These are phyloP conservation scores for Mucor plumbeus DNA, from an alignment of 371 early-diverging fungal genomes.

Conservation along the genomic window DNA sequence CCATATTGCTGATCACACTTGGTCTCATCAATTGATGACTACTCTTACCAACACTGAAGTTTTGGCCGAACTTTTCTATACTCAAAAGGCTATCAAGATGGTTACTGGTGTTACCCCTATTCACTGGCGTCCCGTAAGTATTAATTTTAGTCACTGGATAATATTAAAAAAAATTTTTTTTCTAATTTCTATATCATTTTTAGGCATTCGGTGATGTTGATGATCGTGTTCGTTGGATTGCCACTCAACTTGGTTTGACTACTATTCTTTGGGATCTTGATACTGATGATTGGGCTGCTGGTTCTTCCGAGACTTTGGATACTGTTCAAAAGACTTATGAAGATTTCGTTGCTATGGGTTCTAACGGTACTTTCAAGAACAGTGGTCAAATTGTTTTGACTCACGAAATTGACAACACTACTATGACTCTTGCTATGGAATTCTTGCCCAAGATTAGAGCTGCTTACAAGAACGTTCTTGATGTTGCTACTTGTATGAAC, in stretches of 20 bases:
- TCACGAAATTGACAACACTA: slow-evolving; percentile 61
- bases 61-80: slow-evolving; percentile 76
- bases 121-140: slow-evolving; percentile 56
- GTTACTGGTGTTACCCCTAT: slow-evolving; percentile 56
- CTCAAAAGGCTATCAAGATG: slow-evolving; percentile 66
- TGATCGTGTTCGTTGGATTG: slow-evolving; percentile 69
- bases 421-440: slow-evolving; percentile 53
- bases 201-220: slow-evolving; percentile 68
- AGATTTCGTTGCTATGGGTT: slow-evolving; percentile 49
- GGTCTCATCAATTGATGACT: slow-evolving; percentile 72
- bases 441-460: slow-evolving; percentile 53
- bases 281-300: slow-evolving; percentile 64
- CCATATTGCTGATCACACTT: slow-evolving; percentile 76
- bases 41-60: slow-evolving; percentile 71
- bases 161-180: neutral
- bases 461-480: slow-evolving; percentile 52
- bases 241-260: slow-evolving; percentile 59
- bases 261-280: slow-evolving; percentile 56
- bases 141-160: neutral
- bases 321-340: slow-evolving; percentile 46
- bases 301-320: slow-evolving; percentile 39
- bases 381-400: slow-evolving; percentile 55
- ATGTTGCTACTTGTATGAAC: slow-evolving; percentile 60
- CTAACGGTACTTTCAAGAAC: slow-evolving; percentile 49
- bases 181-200: neutral